Base-by-base conservation (phyloP, 257 asterid species). In the Petrea volubilis region DNA sequence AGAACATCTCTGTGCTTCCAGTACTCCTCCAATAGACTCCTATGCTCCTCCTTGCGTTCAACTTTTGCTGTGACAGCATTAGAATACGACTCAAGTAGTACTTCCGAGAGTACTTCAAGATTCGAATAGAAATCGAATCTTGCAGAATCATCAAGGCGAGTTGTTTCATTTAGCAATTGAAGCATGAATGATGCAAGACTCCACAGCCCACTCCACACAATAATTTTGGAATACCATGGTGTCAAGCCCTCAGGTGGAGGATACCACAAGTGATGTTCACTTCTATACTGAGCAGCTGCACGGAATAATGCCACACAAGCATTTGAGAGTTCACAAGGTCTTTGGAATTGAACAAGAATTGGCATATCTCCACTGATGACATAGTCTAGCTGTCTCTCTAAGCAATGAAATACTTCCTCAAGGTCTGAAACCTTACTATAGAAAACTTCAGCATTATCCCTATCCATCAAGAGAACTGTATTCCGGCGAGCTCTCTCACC, bases 371-470 rank as follows among this genome's bases (percentile, higher is more conserved):
- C 83, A 33, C 67, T 79, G 73, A 87, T 81, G 52, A 91, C 70
- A 81, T 73, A 78, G 34, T 82, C 87, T 12, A 94, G 86, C 60
- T 87, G 89, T 77, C 81, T 89, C 80, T 89, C 97, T 75, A 94
- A 77, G 89, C 96, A 87, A 78, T 82, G 81, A 81, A 91, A 94
- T 49, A 89, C 67, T 80, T 94, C 95, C 83, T 89, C 95, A 44
- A 91, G 86, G 66, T 89, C 96, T 60, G 99, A 91, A 73, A 94
- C 97, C 82, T 85, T 94, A 64, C 97, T 94, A 68, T 87, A 93
- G 74, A 93, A 93, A 64, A 93, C 98, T 86, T 93, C 99, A 74
- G 95, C 91, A 81, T 89, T 94, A 58, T 94, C 97, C 77, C 97
- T 94, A 78, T 94, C 99, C 97, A 94, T 94, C 88, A 94, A 70